Evolutionary conservation across 805 yeast genomes (phyloP).

Genomic region (Yamadazyma akitaensis): DNA sequence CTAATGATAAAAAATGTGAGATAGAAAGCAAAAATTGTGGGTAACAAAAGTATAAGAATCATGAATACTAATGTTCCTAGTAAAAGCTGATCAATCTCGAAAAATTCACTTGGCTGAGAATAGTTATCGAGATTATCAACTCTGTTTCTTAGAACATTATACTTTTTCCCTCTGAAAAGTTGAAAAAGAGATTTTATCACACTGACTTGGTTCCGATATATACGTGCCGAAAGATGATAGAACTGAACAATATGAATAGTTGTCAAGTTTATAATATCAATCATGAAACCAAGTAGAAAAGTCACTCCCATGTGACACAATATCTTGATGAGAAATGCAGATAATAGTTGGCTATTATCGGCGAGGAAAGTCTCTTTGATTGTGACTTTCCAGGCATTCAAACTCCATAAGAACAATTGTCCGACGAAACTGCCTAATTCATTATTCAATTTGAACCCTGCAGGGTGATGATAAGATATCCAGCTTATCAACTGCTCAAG

Average conservation of each 20-base stretch:
- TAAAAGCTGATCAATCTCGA: conserved; percentile 80
- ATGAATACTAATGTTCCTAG: conserved; percentile 88
- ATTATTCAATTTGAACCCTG: conserved; percentile 86
- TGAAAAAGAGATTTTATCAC: conserved; percentile 72
- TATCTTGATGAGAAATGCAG: conserved; percentile 10
- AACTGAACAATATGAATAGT: conserved; percentile 75
- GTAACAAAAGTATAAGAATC: conserved; percentile 70
- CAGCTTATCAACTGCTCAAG: conserved; percentile 53
- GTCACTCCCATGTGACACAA: conserved; percentile 56
- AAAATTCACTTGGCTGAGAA: conserved; percentile 30
- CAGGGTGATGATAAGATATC: conserved; percentile 81
- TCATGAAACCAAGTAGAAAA: conserved; percentile 58
- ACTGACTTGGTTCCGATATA: conserved; percentile 72
- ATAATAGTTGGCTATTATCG: not conserved
- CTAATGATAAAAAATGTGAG: conserved; percentile 63
- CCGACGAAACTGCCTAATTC: conserved; percentile 85
- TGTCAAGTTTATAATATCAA: conserved; percentile 61
- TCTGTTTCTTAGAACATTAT: conserved; percentile 78
- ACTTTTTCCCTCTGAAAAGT: conserved; percentile 85
- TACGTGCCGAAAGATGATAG: conserved; percentile 72
- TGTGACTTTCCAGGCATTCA: conserved; percentile 55
- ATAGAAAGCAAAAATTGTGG: conserved; percentile 86
- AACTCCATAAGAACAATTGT: conserved; percentile 81
- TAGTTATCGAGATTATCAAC: conserved; percentile 68
- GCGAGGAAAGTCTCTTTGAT: conserved; percentile 4